These are phyloP conservation scores for Pyrenochaeta sp. DNA, from an alignment of 2,329 filamentous ascomycete species.

Conservation along the genomic window DNA sequence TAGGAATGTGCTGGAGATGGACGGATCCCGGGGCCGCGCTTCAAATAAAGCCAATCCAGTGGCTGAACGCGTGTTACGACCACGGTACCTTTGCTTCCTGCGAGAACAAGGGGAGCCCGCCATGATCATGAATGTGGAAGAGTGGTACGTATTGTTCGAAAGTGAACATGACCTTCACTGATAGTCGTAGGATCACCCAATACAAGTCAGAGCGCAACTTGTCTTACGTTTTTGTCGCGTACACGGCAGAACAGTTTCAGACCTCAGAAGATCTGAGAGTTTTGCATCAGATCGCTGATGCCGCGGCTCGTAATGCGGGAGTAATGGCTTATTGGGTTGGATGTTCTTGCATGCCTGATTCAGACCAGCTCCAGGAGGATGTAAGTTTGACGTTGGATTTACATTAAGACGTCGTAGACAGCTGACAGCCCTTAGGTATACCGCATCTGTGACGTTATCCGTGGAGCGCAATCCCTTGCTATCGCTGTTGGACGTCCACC, in stretches of 20 bases:
- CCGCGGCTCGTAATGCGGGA: slow-evolving; percentile 49
- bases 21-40: slow-evolving; percentile 7
- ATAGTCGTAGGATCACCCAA: slow-evolving; percentile 23
- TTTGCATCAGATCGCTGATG: slow-evolving; percentile 50
- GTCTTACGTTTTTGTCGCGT: slow-evolving; percentile 54
- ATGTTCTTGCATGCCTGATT: slow-evolving; percentile 54
- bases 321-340: slow-evolving; percentile 56
- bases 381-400: slow-evolving; percentile 11
- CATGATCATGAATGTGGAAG: slow-evolving; percentile 35
- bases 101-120: slow-evolving; percentile 24
- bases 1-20: slow-evolving; percentile 38
- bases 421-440: slow-evolving; percentile 42
- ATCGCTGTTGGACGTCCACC: slow-evolving; percentile 51
- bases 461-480: slow-evolving; percentile 53
- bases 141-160: slow-evolving; percentile 21
- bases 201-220: slow-evolving; percentile 30
- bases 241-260: slow-evolving; percentile 53
- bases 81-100: slow-evolving; percentile 42
- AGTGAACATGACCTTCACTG: background rate
- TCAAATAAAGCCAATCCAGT: slow-evolving; percentile 30
- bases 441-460: slow-evolving; percentile 57
- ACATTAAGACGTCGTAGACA: background rate
- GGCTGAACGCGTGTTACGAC: slow-evolving; percentile 36
- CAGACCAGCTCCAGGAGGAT: slow-evolving; percentile 41
- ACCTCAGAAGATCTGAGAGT: slow-evolving; percentile 34